Evolutionary conservation across 164 flowering plant genomes (phyloP), one percentile per base, ranked within the genome.

Genomic region (Umbellularia californica): DNA sequence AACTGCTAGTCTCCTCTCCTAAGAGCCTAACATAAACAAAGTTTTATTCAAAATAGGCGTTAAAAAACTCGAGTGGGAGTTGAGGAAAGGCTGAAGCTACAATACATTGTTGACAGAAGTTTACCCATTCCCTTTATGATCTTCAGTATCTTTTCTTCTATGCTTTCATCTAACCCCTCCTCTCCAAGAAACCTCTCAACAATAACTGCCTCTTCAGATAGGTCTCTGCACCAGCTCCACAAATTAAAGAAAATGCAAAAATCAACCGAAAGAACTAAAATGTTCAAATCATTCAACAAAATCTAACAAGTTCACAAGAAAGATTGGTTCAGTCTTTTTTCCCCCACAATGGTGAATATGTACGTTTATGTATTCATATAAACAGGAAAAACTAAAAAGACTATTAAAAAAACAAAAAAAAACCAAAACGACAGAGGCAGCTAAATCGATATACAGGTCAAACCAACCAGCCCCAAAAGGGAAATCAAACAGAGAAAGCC

Each of bases 51-150:
- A 41, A 41, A 41, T 41, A 41, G 47, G 47, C 24, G 1, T 7
- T 60, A 4, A 24, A 25, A 64, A 28, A 7, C 19, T 27, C 3
- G 28, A 25, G 28, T 27, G n/a, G 28, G 9, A 25, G 33, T 30
- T 67, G 28, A 28, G 20, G n/a, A 30, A 30, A 28, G 23, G 15
- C 15, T 20, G 17, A 28, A 15, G 20, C 41, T 67, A 17, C 47
- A 67, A 15, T 14, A 12, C 7, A 27, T 67, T 67, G 28, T 25
- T 30, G n/a, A 67, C 47, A 25, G 69, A 67, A 74, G 77, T 82
- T 72, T 72, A 94, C 97, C 95, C 97, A 94, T 91, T 84, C 85
- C 83, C 63, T 92, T 85, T 66, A 92, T 85, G 76, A 91, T 90
- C 70, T 65, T 69, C 76, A 92, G 72, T 72, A 94, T 89, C 74